Evolutionary conservation across 805 yeast species (phyloP).

Genomic region (Nakazawaea anatomiae): DNA sequence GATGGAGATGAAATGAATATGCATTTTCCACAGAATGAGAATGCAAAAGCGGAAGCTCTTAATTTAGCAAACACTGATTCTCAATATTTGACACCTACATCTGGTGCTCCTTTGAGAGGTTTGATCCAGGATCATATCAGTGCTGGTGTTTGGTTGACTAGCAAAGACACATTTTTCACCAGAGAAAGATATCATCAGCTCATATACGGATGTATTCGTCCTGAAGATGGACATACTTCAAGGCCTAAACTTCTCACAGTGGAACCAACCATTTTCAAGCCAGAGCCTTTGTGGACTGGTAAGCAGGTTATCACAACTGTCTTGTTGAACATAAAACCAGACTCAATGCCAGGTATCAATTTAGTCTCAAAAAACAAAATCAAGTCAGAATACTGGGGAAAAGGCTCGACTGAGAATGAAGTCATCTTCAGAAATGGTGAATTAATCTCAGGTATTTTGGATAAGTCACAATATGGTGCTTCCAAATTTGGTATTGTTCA

Average conservation of each 20-base stretch:
- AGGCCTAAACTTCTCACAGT: constrained; percentile 60
- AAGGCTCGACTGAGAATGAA: constrained; percentile 74
- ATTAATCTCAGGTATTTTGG: constrained; percentile 85
- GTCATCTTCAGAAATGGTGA: constrained; percentile 87
- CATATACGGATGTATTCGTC: constrained; percentile 88
- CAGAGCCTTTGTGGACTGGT: constrained; percentile 94
- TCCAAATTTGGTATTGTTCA: constrained; percentile 95
- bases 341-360: constrained; percentile 86
- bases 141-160: constrained; percentile 98
- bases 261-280: constrained; percentile 86
- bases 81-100: constrained; percentile 96
- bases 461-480: constrained; percentile 98
- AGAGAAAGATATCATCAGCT: constrained; percentile 92
- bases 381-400: constrained; percentile 94
- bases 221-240: constrained; percentile 95
- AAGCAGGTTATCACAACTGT: constrained; percentile 95
- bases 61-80: constrained; percentile 95
- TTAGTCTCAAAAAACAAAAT: constrained; percentile 79
- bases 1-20: constrained; percentile 99
- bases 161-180: constrained; percentile 84
- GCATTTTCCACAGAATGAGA: constrained; percentile 98
- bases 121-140: constrained; percentile 97
- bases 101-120: constrained; percentile 98
- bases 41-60: constrained; percentile 94
- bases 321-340: constrained; percentile 80